phyloP scores from a whole-genome alignment of 2,329 filamentous ascomycete genomes.

The Dothistroma septosporum region DNA sequence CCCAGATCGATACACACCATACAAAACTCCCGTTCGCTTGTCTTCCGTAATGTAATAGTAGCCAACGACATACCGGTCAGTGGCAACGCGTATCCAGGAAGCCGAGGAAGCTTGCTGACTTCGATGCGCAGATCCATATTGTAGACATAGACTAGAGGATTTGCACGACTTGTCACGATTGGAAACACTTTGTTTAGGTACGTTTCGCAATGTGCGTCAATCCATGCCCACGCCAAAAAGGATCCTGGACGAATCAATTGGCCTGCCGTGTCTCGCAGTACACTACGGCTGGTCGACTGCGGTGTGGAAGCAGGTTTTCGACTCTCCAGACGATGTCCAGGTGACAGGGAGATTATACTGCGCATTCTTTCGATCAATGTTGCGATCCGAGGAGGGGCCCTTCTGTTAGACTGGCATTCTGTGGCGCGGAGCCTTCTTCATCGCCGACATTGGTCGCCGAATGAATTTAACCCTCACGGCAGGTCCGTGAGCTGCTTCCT shows the following conservation, averaged over 20 bases:
- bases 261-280: not conserved
- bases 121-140: conserved; percentile 3
- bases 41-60: conserved; percentile 30
- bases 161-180: conserved; percentile 29
- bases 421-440: too few species aligned
- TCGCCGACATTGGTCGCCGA: too few species aligned
- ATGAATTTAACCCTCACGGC: too few species aligned
- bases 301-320: not conserved
- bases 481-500: too few species aligned
- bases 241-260: not conserved
- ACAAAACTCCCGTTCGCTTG: conserved; percentile 14
- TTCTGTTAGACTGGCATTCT: too few species aligned
- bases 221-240: not conserved
- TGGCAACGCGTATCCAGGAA: not conserved
- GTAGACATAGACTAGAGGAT: conserved; percentile 35
- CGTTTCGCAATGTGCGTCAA: conserved; percentile 9
- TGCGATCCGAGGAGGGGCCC: too few species aligned
- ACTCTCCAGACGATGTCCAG: not conserved
- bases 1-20: conserved; percentile 21
- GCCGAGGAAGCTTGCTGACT: not conserved
- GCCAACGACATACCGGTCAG: conserved; percentile 22
- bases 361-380: too few species aligned
- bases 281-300: not conserved
- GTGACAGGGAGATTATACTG: not conserved
- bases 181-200: conserved; percentile 23